Evolutionary conservation across 306 rosid genomes (phyloP).

Genomic region (Benincasa hispida): DNA sequence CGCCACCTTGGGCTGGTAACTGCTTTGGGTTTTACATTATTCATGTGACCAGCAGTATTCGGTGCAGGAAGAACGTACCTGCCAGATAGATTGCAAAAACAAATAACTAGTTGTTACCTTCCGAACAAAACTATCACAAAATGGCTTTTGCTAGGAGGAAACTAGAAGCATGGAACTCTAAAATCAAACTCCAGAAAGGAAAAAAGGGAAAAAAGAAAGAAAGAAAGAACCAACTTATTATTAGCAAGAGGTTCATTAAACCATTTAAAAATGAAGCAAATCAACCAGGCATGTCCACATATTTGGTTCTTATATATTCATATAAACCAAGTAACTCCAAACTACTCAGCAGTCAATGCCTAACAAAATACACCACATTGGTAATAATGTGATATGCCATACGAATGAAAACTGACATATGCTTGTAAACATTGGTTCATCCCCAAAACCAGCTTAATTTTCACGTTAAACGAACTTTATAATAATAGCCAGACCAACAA

Average conservation of each 20-base stretch:
- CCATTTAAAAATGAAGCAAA: background rate
- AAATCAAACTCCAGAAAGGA: background rate
- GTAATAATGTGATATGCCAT: background rate
- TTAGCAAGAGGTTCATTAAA: background rate
- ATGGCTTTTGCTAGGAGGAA: background rate
- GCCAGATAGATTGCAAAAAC: background rate
- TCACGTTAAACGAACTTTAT: background rate
- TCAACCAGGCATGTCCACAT: background rate
- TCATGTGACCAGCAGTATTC: slow-evolving; percentile 44
- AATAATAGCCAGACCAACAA: background rate
- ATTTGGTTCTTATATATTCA: background rate
- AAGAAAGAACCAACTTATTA: background rate
- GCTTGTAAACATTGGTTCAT: background rate
- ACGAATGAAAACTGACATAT: background rate
- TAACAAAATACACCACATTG: background rate
- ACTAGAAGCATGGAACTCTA: background rate
- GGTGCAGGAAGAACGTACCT: slow-evolving; percentile 47
- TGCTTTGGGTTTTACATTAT: slow-evolving; percentile 52
- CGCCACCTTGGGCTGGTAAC: slow-evolving; percentile 60
- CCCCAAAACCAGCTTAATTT: background rate
- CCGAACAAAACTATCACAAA: background rate
- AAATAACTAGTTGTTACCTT: background rate
- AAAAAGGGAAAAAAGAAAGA: background rate
- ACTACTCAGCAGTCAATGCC: background rate
- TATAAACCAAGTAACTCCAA: background rate